Evolutionary conservation across 208 protist genomes (phyloP).

Genomic region (Angomonas deanei): DNA sequence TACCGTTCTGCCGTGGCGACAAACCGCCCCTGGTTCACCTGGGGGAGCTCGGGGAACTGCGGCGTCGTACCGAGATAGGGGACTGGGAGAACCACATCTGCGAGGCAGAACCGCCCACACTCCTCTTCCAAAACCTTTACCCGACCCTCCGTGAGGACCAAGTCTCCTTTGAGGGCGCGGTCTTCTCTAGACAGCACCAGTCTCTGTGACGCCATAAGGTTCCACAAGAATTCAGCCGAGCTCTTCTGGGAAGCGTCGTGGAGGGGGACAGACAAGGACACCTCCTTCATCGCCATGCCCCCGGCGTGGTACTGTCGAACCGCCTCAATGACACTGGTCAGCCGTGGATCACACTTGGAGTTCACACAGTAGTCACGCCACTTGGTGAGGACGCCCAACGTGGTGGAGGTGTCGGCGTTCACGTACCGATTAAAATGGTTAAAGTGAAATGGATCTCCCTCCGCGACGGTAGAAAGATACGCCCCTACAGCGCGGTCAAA

Average conservation of each 20-base stretch:
- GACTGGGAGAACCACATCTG: constrained; percentile 81
- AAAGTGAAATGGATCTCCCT: constrained; percentile 59
- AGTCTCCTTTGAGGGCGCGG: constrained; percentile 24
- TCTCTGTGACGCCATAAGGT: constrained; percentile 76
- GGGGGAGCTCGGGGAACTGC: constrained; percentile 16
- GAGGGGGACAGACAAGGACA: neutral
- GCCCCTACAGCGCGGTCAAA: constrained; percentile 28
- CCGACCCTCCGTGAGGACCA: constrained; percentile 1
- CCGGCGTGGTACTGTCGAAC: neutral
- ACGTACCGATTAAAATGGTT: constrained; percentile 51
- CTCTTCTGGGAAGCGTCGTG: neutral
- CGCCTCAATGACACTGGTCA: neutral
- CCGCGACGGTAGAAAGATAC: constrained; percentile 59
- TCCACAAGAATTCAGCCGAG: constrained; percentile 51
- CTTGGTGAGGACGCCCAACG: constrained; percentile 24
- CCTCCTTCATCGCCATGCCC: neutral
- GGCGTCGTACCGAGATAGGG: constrained; percentile 29
- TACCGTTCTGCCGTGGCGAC: constrained; percentile 28
- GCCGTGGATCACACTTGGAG: neutral
- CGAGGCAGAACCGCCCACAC: constrained; percentile 24
- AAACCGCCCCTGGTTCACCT: constrained; percentile 12
- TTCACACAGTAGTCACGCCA: constrained; percentile 35
- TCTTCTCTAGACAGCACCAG: constrained; percentile 55
- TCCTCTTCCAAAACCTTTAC: constrained; percentile 32
- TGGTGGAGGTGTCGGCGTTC: constrained; percentile 46